Conservation (phyloP, 23 red algal species). For the Chondrus crispus region DNA sequence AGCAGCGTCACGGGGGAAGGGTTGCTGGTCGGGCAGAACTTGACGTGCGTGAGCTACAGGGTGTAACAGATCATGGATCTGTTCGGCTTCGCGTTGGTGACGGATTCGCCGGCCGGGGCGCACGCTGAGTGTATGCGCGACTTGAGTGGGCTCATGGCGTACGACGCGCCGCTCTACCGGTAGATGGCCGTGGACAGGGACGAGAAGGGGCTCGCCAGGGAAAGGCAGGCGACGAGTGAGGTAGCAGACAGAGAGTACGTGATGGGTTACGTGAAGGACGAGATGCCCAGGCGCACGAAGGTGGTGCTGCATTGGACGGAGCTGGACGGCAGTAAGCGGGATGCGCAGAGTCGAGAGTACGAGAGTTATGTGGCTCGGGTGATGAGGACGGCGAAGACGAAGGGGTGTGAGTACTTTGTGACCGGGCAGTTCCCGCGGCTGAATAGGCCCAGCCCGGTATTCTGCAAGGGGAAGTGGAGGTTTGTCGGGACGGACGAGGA, state of each 20-base stretch:
- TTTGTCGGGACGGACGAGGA: not conserved
- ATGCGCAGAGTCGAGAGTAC: not conserved
- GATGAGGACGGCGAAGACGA: not conserved
- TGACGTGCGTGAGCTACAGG: slow-evolving; percentile 13
- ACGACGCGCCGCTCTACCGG: slow-evolving; percentile 10
- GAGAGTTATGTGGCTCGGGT: not conserved
- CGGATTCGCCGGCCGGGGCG: slow-evolving; percentile 14
- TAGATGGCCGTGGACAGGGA: slow-evolving; percentile 15
- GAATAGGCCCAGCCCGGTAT: not conserved
- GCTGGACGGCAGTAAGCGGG: not conserved
- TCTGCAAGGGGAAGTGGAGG: slow-evolving; percentile 27
- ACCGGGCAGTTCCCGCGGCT: not conserved
- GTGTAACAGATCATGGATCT: slow-evolving; percentile 34
- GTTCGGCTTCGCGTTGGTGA: slow-evolving; percentile 25
- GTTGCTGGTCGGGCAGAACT: not conserved
- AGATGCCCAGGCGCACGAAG: not conserved
- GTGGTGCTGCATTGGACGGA: slow-evolving; percentile 35
- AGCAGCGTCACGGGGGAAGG: not conserved
- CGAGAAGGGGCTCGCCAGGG: not conserved
- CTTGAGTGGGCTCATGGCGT: not conserved
- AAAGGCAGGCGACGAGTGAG: not conserved
- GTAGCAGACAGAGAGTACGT: slow-evolving; percentile 1
- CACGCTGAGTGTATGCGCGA: slow-evolving; percentile 8
- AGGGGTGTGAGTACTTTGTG: slow-evolving; percentile 1
- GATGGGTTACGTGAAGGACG: not conserved